phyloP scores from a whole-genome alignment of 2,329 filamentous ascomycete genomes.

The Ceratocystis albifundus region DNA sequence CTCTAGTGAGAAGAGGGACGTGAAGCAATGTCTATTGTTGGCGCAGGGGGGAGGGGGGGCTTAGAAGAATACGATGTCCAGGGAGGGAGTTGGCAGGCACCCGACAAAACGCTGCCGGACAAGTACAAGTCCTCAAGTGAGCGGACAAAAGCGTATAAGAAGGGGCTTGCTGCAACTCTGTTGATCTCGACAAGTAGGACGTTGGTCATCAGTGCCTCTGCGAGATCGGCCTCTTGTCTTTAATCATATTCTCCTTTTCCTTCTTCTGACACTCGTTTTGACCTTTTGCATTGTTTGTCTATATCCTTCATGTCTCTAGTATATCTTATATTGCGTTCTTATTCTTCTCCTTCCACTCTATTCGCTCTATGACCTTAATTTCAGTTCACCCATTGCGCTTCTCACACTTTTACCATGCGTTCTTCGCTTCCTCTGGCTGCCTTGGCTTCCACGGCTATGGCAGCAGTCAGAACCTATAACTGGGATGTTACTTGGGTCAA shows the following conservation, averaged over 20 bases:
- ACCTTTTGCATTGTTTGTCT: background rate
- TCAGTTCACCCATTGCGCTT: background rate
- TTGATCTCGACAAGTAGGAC: background rate
- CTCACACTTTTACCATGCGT: conserved; percentile 11
- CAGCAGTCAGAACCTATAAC: conserved; percentile 19
- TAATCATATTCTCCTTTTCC: background rate
- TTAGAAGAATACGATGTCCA: background rate
- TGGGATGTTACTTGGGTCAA: conserved; percentile 24
- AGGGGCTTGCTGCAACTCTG: background rate
- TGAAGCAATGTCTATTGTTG: background rate
- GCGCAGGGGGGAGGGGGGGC: background rate
- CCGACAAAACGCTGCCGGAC: background rate
- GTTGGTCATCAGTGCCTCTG: conserved; percentile 9
- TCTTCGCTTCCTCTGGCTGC: background rate
- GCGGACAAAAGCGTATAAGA: background rate
- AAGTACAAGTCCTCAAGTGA: background rate
- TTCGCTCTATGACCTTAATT: background rate
- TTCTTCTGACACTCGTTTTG: conserved; percentile 12
- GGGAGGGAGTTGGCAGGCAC: background rate
- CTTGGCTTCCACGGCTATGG: conserved; percentile 15
- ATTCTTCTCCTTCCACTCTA: background rate
- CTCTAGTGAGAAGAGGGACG: background rate
- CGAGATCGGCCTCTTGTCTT: conserved; percentile 3
- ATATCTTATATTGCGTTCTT: no score
- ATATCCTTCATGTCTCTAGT: background rate